Base-by-base conservation (phyloP, 75 land plant species). In the Cryptomeria japonica region DNA sequence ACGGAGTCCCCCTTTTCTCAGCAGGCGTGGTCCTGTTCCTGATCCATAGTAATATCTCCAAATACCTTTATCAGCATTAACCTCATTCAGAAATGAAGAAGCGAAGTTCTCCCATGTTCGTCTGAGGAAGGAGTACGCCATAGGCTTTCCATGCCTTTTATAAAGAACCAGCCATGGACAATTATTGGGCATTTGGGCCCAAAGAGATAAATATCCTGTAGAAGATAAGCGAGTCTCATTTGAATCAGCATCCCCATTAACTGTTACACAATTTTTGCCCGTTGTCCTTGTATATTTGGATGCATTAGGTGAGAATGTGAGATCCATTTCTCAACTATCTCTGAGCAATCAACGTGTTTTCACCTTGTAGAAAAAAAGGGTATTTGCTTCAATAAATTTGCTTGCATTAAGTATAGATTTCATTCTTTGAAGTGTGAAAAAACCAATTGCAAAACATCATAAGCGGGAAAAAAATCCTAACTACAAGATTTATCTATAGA, bases 1-100 rank as follows among this genome's bases (percentile, higher is more conserved):
- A 64, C 70, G 70, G 70, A 64, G 70, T 25, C n/a, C 70, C n/a
- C 70, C 70, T 64, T 64, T 64, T 64, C 70, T 64, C 70, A 64
- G 25, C 70, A 64, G 28, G 70, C 70, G 70, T 28, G 70, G 70
- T 31, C 70, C 70, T 64, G 70, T 64, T 64, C 70, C 70, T 22
- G 70, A 64, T 64, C 70, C 70, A 64, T 64, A 64, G 9, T 64
- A 64, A 64, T 64, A 64, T 25, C n/a, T 64, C 70, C 70, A 64
- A 64, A 64, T 64, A 8, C 70, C 70, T 64, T 64, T 64, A 64
- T 0, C 70, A 28, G 70, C n/a, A 64, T 8, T 64, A 64, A 7
- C 70, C 31, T 64, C 70, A 7, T 64, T 7, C n/a, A 22, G 70
- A 64, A 64, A 6, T 1, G 70, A 64, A 28, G 6, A 1, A 64